Conservation (phyloP, 2,329 filamentous ascomycete genomes). For the Xylariaceae sp. region DNA sequence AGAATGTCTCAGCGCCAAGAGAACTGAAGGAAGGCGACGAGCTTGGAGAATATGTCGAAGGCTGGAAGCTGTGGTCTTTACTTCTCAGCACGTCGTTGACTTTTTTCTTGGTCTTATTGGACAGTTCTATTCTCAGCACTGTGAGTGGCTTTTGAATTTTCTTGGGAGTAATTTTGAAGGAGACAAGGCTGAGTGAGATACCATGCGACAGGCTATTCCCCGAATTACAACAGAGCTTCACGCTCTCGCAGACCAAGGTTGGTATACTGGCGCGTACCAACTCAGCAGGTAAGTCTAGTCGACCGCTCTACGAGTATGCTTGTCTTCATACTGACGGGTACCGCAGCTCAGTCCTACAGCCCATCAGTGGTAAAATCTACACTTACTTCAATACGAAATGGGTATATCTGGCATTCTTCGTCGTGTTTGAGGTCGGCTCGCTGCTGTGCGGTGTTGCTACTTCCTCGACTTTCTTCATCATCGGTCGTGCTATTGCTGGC, state of each 20-base stretch:
- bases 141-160: constrained; percentile 27
- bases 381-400: constrained; percentile 37
- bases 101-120: constrained; percentile 45
- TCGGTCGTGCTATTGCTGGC: constrained; percentile 52
- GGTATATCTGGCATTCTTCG: constrained; percentile 39
- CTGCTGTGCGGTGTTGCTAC: constrained; percentile 49
- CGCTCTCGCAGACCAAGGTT: constrained; percentile 49
- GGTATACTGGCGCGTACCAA: constrained; percentile 51
- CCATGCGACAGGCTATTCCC: constrained; percentile 37
- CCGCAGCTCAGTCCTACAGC: constrained; percentile 45
- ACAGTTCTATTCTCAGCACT: constrained; percentile 51
- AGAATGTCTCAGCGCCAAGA: constrained; percentile 1
- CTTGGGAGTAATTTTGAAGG: neutral
- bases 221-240: constrained; percentile 49
- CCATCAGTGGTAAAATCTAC: constrained; percentile 50
- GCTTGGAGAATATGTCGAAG: constrained; percentile 23
- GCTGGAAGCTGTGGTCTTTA: constrained; percentile 23
- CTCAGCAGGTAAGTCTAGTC: constrained; percentile 36
- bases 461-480: constrained; percentile 49
- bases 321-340: constrained; percentile 8
- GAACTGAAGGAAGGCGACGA: constrained; percentile 17
- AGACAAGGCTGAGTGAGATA: constrained; percentile 1
- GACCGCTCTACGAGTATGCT: constrained; percentile 26
- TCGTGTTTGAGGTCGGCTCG: constrained; percentile 53
- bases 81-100: constrained; percentile 34